A percentile compares a stretch with the other conserved stretches of the same genome.
These are phyloP conservation scores for Potentilla sterilis DNA, from an alignment of 306 rosid genomes.

Conservation along the genomic window DNA sequence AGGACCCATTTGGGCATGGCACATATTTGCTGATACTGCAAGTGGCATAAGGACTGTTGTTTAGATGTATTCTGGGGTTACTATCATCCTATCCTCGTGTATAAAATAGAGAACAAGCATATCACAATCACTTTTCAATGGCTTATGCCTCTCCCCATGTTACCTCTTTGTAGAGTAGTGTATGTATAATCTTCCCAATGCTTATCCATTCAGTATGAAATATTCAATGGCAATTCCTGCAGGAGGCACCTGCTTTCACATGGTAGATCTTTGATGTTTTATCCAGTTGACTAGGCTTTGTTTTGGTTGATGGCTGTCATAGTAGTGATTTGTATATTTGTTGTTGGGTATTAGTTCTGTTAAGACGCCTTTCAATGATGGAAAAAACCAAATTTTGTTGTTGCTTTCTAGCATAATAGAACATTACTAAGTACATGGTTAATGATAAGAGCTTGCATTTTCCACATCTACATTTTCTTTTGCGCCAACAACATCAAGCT, in stretches of 20 bases:
- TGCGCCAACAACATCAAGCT: neutral
- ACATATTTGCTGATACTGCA: conserved; percentile 24
- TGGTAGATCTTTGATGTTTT: neutral
- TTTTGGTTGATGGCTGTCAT: neutral
- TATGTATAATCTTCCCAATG: conserved; percentile 10
- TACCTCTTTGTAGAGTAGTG: conserved; percentile 26
- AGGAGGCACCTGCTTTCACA: neutral
- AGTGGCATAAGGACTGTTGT: conserved; percentile 27
- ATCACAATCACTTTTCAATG: conserved; percentile 17
- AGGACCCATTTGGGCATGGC: conserved; percentile 6
- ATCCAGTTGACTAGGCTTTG: neutral
- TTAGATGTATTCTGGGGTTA: conserved; percentile 11
- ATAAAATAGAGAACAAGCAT: conserved; percentile 17
- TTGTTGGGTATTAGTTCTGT: neutral
- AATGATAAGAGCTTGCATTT: neutral
- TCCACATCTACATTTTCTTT: too few species aligned
- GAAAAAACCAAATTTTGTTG: neutral
- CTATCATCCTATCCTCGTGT: conserved; percentile 9
- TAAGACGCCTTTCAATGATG: neutral
- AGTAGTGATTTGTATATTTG: too few species aligned
- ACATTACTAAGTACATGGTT: neutral
- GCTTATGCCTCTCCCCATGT: conserved; percentile 16
- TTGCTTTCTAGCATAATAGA: neutral
- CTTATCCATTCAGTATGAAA: conserved; percentile 10
- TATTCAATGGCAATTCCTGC: neutral